phyloP scores from a whole-genome alignment of 495 filamentous ascomycete species.

The Neurospora discreta region DNA sequence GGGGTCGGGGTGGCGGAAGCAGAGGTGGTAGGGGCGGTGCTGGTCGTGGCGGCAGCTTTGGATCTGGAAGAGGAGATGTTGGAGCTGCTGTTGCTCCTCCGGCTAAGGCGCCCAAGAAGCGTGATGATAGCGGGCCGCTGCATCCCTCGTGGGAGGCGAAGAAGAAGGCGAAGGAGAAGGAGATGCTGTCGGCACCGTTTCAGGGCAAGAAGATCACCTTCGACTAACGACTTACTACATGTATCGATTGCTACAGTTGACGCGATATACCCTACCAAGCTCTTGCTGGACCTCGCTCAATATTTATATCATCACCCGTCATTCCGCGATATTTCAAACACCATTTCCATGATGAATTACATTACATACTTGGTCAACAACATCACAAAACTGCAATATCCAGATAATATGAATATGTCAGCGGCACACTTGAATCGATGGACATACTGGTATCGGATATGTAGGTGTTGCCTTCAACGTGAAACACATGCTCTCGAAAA shows the following conservation, averaged over 20 bases:
- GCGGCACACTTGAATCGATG: neutral
- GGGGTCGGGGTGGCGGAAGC: constrained; percentile 4
- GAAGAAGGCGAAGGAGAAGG: constrained; percentile 69
- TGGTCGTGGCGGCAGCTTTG: neutral
- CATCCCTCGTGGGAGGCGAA: constrained; percentile 95
- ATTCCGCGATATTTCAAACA: too few species aligned
- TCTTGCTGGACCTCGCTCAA: neutral
- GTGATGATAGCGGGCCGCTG: constrained; percentile 52
- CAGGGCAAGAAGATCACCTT: constrained; percentile 86
- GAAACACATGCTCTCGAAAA: neutral
- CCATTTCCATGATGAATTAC: neutral
- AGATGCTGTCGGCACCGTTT: constrained; percentile 47
- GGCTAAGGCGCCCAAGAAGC: constrained; percentile 24
- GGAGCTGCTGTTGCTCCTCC: constrained; percentile 21
- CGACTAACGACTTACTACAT: constrained; percentile 40
- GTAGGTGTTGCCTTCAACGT: neutral
- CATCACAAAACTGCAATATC: neutral
- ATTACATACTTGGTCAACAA: neutral
- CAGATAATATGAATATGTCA: neutral
- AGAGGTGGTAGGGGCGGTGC: constrained; percentile 5
- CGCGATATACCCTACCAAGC: neutral
- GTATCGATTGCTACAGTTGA: neutral
- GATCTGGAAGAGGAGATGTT: neutral
- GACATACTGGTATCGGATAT: neutral
- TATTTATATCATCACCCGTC: neutral